These are phyloP conservation scores for Termitomyces sp. DNA, from an alignment of 768 basidiomycete species.

Conservation along the genomic window DNA sequence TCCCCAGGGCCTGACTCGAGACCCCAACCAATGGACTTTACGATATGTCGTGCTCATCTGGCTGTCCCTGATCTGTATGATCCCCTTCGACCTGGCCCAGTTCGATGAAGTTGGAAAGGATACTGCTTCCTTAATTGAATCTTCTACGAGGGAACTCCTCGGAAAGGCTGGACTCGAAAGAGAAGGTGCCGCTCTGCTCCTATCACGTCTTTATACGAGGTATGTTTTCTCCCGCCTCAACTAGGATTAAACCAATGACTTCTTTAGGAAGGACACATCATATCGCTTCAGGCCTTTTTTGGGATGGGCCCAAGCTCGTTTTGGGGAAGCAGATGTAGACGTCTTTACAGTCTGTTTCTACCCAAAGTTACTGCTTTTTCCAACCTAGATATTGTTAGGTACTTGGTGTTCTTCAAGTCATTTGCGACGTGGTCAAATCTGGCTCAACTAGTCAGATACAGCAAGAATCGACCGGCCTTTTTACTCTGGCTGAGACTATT, in stretches of 20 bases:
- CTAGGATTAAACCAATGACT: background rate
- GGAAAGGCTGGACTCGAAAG: constrained; percentile 76
- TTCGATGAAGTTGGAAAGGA: constrained; percentile 62
- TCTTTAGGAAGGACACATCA: constrained; percentile 55
- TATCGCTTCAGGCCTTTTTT: constrained; percentile 49
- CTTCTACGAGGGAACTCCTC: constrained; percentile 52
- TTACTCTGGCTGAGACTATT: constrained; percentile 40
- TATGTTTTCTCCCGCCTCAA: constrained; percentile 24
- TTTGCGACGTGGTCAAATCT: constrained; percentile 67
- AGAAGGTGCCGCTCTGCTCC: constrained; percentile 74
- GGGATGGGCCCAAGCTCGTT: constrained; percentile 33
- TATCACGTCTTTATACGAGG: constrained; percentile 81
- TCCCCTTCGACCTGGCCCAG: constrained; percentile 87
- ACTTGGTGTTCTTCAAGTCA: constrained; percentile 62
- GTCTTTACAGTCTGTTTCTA: constrained; percentile 42
- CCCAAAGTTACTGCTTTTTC: background rate
- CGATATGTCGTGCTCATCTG: constrained; percentile 85
- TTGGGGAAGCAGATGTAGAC: constrained; percentile 33
- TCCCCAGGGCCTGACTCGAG: constrained; percentile 36
- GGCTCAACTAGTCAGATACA: constrained; percentile 52
- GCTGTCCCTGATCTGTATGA: constrained; percentile 91
- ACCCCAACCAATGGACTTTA: constrained; percentile 62
- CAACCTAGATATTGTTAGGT: constrained; percentile 32
- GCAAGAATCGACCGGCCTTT: constrained; percentile 35
- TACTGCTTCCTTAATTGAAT: constrained; percentile 56